A percentile compares a stretch with the other conserved stretches of the same genome.
Conservation (phyloP, 768 basidiomycete genomes). For the Boletus sp. region DNA sequence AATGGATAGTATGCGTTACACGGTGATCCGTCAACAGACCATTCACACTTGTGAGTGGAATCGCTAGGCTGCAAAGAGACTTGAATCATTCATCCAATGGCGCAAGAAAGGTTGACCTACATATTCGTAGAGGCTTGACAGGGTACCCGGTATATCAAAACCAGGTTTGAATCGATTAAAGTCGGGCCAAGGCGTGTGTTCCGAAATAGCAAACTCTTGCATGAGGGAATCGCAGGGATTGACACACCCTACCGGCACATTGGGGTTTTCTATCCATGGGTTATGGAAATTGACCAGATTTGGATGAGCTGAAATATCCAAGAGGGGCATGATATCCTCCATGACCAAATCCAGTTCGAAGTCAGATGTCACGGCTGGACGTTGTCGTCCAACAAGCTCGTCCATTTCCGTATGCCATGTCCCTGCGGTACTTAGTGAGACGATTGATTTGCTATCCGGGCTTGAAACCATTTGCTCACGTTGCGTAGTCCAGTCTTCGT, state of each 20-base stretch:
- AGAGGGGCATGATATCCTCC: background rate
- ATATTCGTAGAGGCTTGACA: background rate
- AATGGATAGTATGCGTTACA: background rate
- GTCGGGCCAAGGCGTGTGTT: background rate
- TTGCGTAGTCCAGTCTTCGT: background rate
- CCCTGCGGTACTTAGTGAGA: constrained; percentile 4
- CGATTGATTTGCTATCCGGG: background rate
- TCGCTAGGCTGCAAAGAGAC: background rate
- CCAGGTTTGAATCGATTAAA: background rate
- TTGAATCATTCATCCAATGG: background rate
- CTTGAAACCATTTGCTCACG: constrained; percentile 5
- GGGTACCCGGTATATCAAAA: background rate
- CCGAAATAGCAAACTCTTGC: too few relatives aligned
- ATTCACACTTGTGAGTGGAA: background rate
- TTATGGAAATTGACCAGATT: background rate
- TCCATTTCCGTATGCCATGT: background rate
- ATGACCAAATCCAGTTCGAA: background rate
- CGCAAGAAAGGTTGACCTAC: background rate
- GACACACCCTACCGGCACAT: background rate
- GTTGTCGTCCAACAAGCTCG: background rate
- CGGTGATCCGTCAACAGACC: constrained; percentile 4
- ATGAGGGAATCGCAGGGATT: background rate
- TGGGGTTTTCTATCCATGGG: background rate
- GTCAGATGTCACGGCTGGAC: too few relatives aligned
- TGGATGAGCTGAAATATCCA: background rate